A percentile compares a stretch with the other conserved stretches of the same genome.
phyloP scores from a whole-genome alignment of 2,329 filamentous ascomycete genomes.

The Aspergillus clavatus region DNA sequence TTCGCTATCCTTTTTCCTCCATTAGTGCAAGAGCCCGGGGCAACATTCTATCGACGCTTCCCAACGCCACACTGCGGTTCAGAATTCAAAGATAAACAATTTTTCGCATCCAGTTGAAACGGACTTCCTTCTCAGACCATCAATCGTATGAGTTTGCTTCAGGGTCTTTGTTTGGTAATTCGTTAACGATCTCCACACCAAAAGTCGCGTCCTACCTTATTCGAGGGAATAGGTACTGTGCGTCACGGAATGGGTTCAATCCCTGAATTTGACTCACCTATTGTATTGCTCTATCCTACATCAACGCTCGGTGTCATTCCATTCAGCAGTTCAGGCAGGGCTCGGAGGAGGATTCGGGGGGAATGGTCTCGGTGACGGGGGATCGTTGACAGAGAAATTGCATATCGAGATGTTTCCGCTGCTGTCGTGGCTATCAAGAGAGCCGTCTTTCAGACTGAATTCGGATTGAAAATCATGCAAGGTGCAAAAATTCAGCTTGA shows the following conservation, averaged over 20 bases:
- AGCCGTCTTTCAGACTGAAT: not conserved
- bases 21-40: not conserved
- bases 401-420: slow-evolving; percentile 1
- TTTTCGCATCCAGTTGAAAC: not conserved
- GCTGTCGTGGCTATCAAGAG: not conserved
- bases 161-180: not conserved
- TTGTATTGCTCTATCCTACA: not conserved
- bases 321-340: slow-evolving; percentile 25
- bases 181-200: too few species aligned
- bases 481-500: not conserved
- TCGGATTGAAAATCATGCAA: not conserved
- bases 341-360: slow-evolving; percentile 40
- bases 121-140: not conserved
- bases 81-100: not conserved
- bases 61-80: not conserved
- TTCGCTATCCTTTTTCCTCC: not conserved
- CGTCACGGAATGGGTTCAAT: not conserved
- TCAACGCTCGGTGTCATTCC: not conserved
- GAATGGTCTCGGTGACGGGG: slow-evolving; percentile 30
- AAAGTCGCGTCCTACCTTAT: too few species aligned
- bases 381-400: slow-evolving; percentile 17
- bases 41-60: not conserved
- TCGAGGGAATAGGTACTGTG: not conserved
- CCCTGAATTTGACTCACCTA: not conserved
- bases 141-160: not conserved